Conservation (phyloP, 140 eudicot genomes). For the Ambrosia hybrid region DNA sequence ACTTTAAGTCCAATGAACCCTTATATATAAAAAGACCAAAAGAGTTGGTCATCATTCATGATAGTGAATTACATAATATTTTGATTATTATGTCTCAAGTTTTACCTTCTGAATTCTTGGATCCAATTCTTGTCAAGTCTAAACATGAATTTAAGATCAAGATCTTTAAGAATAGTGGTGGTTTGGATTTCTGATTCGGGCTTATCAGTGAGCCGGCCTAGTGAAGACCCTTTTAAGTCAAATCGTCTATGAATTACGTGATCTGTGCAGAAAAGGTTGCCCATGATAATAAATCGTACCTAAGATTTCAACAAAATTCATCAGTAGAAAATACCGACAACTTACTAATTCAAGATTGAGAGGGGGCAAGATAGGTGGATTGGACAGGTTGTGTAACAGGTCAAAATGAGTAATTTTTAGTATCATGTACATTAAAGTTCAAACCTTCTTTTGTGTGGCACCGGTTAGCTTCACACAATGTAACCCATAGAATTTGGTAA, state of each 20-base stretch:
- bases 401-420: neutral
- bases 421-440: slow-evolving; percentile 5
- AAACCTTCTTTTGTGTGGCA: slow-evolving; percentile 88
- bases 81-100: neutral
- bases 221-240: slow-evolving; percentile 96
- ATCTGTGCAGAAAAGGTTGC: slow-evolving; percentile 79
- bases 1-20: neutral
- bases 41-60: neutral
- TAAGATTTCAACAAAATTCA: slow-evolving; percentile 26
- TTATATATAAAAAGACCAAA: neutral
- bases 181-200: slow-evolving; percentile 88
- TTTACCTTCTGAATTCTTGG: slow-evolving; percentile 81
- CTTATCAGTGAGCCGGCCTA: slow-evolving; percentile 89
- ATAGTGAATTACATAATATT: neutral
- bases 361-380: neutral
- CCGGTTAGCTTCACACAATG: slow-evolving; percentile 92
- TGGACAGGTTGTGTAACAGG: neutral
- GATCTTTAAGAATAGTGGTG: slow-evolving; percentile 91
- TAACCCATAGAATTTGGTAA: slow-evolving; percentile 82
- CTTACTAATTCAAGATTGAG: neutral
- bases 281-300: slow-evolving; percentile 96
- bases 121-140: slow-evolving; percentile 82
- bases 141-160: slow-evolving; percentile 91
- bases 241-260: slow-evolving; percentile 76
- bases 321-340: slow-evolving; percentile 1